Base-by-base conservation (phyloP, 2,329 filamentous ascomycete genomes). In the Moelleriella libera region DNA sequence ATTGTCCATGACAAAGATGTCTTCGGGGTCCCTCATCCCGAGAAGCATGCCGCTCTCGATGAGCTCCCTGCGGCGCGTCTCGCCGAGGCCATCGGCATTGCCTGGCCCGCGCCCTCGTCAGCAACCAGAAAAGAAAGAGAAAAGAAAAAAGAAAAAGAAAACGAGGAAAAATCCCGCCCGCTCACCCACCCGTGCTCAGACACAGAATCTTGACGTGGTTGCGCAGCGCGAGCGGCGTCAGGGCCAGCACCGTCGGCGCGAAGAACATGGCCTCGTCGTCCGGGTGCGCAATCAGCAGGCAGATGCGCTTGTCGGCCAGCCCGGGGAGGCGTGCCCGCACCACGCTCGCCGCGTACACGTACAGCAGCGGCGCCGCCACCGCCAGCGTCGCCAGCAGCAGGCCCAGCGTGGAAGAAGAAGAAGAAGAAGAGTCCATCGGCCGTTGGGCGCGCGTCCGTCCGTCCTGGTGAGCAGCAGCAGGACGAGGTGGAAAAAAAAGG, bases 251-350 rank as follows among this genome's bases (percentile, higher is more conserved):
- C 1, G 88, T 85, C 0, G 92, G 92, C 52, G 88, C 81, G 67
- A 98, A 98, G 74, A 98, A 98, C 92, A 98, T 98, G 64, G 90
- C 92, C 70, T 98, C 92, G 60, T 98, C 92, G 66, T 98, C 92
- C 0, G 92, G 92, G 68, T 98, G 92, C 28, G 92, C 92, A 59
- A 98, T 97, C 48, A 98, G 73, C 47, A 98, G 76, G 62, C 86
- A 85, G 60, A 98, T 88, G 59, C 86, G 81, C 74, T 94, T 94
- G 69, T 87, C 83, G 56, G 72, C 73, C 52, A 96, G 70, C 43
- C 69, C 75, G 4, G 87, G 84, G 56, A 86, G 85, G 32, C 73
- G 67, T 30, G 67, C 57, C 51, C 68, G 65, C 41, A 71, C 63
- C n/a, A 69, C 59, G 41, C 65, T 63, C 30, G 66, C 68, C 4